A percentile compares a stretch with the other conserved stretches of the same genome.
These are phyloP conservation scores for Narthecium ossifragum DNA, from an alignment of 106 monocot species.

Conservation along the genomic window DNA sequence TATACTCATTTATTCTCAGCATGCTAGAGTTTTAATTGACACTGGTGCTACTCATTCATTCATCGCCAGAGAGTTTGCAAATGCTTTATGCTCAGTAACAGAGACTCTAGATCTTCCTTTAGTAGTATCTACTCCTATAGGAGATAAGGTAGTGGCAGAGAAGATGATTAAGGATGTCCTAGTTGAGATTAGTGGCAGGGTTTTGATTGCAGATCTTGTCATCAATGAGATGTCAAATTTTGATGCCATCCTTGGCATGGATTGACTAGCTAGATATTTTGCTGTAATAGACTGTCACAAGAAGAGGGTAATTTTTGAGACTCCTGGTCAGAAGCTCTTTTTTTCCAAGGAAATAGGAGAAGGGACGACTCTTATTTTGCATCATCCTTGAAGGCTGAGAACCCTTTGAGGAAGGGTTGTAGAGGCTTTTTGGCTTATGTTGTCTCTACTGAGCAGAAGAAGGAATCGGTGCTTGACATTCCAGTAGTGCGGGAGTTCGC, in stretches of 20 bases:
- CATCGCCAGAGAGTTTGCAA: too few relatives aligned
- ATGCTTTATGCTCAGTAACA: too few relatives aligned
- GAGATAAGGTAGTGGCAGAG: not conserved
- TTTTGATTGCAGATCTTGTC: not conserved
- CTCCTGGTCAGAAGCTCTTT: not conserved
- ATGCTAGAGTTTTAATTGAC: too few relatives aligned
- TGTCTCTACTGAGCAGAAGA: not conserved
- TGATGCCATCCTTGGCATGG: not conserved
- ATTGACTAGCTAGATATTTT: not conserved
- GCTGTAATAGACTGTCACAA: not conserved
- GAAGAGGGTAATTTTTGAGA: not conserved
- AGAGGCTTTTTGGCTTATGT: not conserved
- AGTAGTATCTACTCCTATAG: not conserved
- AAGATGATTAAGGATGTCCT: not conserved
- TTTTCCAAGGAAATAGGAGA: not conserved
- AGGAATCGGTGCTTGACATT: not conserved
- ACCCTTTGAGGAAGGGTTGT: not conserved
- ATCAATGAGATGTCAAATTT: not conserved
- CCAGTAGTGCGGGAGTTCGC: slow-evolving; percentile 3
- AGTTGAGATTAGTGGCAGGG: not conserved
- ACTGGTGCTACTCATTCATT: too few relatives aligned
- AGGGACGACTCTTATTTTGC: not conserved
- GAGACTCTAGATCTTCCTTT: too few relatives aligned
- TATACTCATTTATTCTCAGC: too few relatives aligned
- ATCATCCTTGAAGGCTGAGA: not conserved